A percentile compares a stretch with the other conserved stretches of the same genome.
Conservation (phyloP, 768 basidiomycete species). For the Rhizopogon rudus region DNA sequence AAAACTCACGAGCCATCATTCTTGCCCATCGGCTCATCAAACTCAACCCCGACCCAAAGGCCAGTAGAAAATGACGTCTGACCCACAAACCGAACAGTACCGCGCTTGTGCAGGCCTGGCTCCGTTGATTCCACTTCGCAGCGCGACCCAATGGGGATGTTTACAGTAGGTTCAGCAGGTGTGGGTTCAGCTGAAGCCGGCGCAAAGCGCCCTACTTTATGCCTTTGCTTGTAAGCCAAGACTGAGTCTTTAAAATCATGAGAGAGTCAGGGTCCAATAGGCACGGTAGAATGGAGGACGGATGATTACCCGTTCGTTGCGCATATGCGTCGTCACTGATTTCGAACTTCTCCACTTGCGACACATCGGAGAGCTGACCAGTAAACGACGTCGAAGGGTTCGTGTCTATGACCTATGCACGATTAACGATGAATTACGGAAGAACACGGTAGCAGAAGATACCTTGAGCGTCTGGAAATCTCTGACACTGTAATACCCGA, state of each 20-base stretch:
- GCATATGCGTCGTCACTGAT: constrained; percentile 79
- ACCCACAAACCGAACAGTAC: constrained; percentile 84
- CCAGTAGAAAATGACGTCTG: constrained; percentile 66
- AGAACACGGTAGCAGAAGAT: neutral
- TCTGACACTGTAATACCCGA: constrained; percentile 70
- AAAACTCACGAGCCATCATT: constrained; percentile 86
- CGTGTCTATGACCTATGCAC: constrained; percentile 59
- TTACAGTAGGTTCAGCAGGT: constrained; percentile 24
- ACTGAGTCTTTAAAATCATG: constrained; percentile 62
- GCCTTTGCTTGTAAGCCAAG: constrained; percentile 77
- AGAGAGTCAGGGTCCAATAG: constrained; percentile 5
- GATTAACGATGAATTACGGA: neutral
- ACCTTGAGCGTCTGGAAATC: constrained; percentile 85
- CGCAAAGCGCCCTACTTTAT: constrained; percentile 89
- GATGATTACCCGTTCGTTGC: constrained; percentile 59
- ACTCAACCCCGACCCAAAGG: constrained; percentile 88
- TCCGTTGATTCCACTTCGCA: constrained; percentile 79
- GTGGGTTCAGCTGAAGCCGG: constrained; percentile 36
- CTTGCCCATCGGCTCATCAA: constrained; percentile 94
- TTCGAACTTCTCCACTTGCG: constrained; percentile 91
- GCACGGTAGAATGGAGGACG: neutral
- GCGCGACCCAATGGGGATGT: constrained; percentile 66
- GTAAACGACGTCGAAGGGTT: constrained; percentile 74
- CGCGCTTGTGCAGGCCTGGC: constrained; percentile 69
- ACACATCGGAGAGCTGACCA: constrained; percentile 81